A percentile compares a stretch with the other conserved stretches of the same genome.
Evolutionary conservation across 2,329 filamentous ascomycete species (phyloP).

Genomic region (Exophiala dermatitidis): DNA sequence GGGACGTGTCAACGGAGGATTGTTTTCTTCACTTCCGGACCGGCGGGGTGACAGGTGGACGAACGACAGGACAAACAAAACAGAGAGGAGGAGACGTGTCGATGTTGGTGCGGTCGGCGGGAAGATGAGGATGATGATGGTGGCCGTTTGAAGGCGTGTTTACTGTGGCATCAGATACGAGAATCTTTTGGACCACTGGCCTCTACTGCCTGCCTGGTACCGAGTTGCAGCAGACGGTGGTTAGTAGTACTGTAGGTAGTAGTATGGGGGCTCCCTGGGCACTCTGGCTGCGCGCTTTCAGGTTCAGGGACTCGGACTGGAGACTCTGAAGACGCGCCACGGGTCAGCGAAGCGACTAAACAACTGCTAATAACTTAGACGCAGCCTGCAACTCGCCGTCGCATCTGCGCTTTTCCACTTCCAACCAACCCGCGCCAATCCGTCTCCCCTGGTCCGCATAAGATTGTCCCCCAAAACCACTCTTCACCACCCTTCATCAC

Average conservation of each 20-base stretch:
- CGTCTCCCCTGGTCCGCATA: conserved; percentile 11
- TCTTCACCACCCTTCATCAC: not conserved
- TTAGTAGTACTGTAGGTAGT: not conserved
- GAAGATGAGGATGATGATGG: not conserved
- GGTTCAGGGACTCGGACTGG: conserved; percentile 5
- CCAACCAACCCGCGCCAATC: conserved; percentile 6
- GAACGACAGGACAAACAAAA: conserved; percentile 7
- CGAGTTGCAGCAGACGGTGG: not conserved
- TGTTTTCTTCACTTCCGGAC: not conserved
- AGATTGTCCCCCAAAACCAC: conserved; percentile 11
- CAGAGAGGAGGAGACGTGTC: not conserved
- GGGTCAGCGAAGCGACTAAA: not conserved
- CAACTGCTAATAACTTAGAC: not conserved
- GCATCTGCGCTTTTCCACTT: conserved; percentile 12
- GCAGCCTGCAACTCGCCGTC: not conserved
- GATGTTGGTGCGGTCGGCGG: not conserved
- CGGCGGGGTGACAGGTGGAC: not conserved
- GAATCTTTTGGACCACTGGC: conserved; percentile 11
- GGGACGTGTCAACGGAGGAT: conserved; percentile 18
- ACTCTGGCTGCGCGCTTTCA: conserved; percentile 1
- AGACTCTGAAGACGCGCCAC: not conserved
- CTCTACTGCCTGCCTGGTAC: not conserved
- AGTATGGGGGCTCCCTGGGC: too few relatives aligned
- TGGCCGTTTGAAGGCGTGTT: conserved; percentile 8
- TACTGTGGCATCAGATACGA: conserved; percentile 9